These are phyloP conservation scores for Trichoderma arundinaceum DNA, from an alignment of 2,329 filamentous ascomycete genomes.

Conservation along the genomic window DNA sequence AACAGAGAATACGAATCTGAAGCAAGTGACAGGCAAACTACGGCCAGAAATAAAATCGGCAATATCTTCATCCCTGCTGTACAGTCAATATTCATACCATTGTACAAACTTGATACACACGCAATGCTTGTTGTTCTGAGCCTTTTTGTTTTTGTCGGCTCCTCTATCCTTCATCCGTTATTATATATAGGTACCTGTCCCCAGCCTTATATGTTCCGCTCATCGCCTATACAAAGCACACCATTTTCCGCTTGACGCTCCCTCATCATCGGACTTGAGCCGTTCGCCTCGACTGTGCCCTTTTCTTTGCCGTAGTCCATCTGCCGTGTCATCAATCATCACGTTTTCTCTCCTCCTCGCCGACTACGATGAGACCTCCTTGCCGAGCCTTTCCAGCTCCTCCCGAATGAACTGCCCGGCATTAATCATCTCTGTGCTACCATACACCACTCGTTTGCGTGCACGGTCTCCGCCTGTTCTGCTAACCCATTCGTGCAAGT, in stretches of 20 bases:
- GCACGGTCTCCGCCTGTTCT: constrained; percentile 68
- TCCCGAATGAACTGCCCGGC: constrained; percentile 69
- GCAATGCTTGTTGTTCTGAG: not conserved
- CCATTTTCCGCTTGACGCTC: not conserved
- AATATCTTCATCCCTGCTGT: too few species aligned
- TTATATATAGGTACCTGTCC: not conserved
- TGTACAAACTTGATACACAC: not conserved
- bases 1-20: too few species aligned
- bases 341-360: not conserved
- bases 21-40: too few species aligned
- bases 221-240: not conserved
- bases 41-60: too few species aligned
- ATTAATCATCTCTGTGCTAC: constrained; percentile 83
- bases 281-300: not conserved
- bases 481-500: constrained; percentile 93
- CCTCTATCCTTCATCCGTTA: not conserved
- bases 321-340: constrained; percentile 4
- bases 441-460: constrained; percentile 87
- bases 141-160: not conserved
- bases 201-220: not conserved
- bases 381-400: constrained; percentile 67
- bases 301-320: not conserved
- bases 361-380: constrained; percentile 55
- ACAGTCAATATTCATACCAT: too few species aligned
- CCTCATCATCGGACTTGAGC: not conserved